These are phyloP conservation scores for Penicillium antarcticum DNA, from an alignment of 495 filamentous ascomycete genomes.

Conservation along the genomic window DNA sequence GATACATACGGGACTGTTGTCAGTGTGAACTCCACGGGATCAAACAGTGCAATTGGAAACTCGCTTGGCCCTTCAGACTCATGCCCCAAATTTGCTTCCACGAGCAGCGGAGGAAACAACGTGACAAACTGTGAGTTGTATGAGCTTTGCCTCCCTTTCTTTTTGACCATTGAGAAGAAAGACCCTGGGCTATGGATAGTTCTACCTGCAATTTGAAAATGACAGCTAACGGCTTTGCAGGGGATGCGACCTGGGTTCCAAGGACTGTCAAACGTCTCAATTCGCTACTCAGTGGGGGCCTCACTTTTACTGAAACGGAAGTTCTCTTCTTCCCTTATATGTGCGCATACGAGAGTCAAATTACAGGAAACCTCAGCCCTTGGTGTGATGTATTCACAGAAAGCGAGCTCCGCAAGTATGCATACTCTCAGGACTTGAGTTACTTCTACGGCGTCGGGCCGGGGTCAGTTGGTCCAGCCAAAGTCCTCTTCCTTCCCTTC, in stretches of 20 bases:
- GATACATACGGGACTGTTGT: constrained; percentile 45
- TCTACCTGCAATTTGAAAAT: too few relatives aligned
- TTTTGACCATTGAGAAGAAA: not conserved
- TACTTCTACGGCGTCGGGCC: constrained; percentile 58
- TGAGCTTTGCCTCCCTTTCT: not conserved
- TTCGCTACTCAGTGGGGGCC: constrained; percentile 41
- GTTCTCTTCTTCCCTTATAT: constrained; percentile 55
- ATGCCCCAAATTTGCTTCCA: constrained; percentile 48
- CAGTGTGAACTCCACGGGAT: constrained; percentile 45
- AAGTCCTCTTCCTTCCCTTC: constrained; percentile 47
- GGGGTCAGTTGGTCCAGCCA: constrained; percentile 43
- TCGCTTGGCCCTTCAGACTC: constrained; percentile 54
- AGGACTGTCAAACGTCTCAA: constrained; percentile 48
- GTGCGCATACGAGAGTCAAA: constrained; percentile 59
- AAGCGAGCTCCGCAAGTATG: constrained; percentile 50
- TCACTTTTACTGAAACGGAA: constrained; percentile 48
- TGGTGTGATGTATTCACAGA: constrained; percentile 54
- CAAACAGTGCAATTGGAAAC: constrained; percentile 44
- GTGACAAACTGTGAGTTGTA: constrained; percentile 26
- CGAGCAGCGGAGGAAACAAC: constrained; percentile 36
- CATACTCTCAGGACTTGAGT: constrained; percentile 57
- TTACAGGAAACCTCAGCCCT: constrained; percentile 49
- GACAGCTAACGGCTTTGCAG: constrained; percentile 4
- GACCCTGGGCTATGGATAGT: too few relatives aligned
- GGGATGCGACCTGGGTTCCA: constrained; percentile 49